These are phyloP conservation scores for Ophiostoma himal-ulmi DNA, from an alignment of 2,329 filamentous ascomycete genomes.

Conservation along the genomic window DNA sequence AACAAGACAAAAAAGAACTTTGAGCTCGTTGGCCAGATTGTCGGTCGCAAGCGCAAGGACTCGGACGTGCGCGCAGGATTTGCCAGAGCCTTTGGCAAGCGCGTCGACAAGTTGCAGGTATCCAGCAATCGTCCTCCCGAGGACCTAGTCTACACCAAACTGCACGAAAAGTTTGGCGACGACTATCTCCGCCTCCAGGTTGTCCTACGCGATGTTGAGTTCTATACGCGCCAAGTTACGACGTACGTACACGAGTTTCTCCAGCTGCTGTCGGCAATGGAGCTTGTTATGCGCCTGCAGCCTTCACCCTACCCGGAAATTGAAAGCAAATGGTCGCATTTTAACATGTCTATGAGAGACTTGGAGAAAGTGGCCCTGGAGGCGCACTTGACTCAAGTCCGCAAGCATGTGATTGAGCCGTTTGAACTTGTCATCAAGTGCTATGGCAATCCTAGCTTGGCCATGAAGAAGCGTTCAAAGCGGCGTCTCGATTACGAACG, in stretches of 20 bases:
- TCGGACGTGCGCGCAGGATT: constrained; percentile 80
- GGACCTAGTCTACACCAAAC: constrained; percentile 72
- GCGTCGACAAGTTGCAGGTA: constrained; percentile 76
- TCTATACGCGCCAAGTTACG: constrained; percentile 75
- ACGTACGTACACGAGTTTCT: constrained; percentile 77
- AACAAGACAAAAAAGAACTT: constrained; percentile 95
- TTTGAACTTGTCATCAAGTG: constrained; percentile 38
- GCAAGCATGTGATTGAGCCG: constrained; percentile 74
- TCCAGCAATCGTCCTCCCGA: constrained; percentile 57
- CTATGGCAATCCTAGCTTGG: constrained; percentile 75
- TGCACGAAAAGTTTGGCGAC: constrained; percentile 82
- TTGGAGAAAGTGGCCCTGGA: constrained; percentile 76
- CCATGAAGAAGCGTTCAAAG: constrained; percentile 93
- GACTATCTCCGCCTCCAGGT: constrained; percentile 91
- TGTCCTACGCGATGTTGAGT: constrained; percentile 88
- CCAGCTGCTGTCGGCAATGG: constrained; percentile 73
- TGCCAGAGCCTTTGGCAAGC: constrained; percentile 82
- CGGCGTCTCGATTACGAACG: constrained; percentile 84
- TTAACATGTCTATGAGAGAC: constrained; percentile 81
- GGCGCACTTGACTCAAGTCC: constrained; percentile 60
- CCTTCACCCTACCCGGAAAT: constrained; percentile 73
- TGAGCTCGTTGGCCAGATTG: constrained; percentile 84
- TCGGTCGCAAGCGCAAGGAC: constrained; percentile 78
- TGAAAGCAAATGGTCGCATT: constrained; percentile 90
- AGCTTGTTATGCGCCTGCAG: constrained; percentile 68